Percentiles rank a stretch among this genome's conserved stretches.
Conservation (phyloP, 495 filamentous ascomycete species). For the Neurospora sp. region DNA sequence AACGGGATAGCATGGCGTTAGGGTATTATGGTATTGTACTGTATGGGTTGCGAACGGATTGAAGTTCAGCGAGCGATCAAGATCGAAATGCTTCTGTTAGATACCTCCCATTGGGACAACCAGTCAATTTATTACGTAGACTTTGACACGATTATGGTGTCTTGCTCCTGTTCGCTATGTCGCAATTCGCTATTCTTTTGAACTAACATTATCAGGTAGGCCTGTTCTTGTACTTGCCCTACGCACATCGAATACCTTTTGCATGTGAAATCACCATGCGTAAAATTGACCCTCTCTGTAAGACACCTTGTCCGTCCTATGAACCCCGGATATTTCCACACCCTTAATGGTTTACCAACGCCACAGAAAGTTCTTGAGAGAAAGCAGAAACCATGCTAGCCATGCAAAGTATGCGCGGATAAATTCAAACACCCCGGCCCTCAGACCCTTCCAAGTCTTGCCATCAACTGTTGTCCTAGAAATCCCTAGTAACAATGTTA, state of each 20-base stretch:
- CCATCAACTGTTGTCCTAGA: not conserved
- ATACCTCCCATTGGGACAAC: not conserved
- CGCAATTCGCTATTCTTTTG: not conserved
- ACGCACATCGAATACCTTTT: not conserved
- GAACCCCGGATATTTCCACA: not conserved
- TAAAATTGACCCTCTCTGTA: not conserved
- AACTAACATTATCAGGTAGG: not conserved
- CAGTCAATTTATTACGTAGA: not conserved
- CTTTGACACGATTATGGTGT: not conserved
- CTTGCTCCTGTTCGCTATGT: not conserved
- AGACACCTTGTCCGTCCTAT: not conserved
- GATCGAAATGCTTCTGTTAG: not conserved
- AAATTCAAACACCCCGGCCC: not conserved
- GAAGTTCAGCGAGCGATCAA: not conserved
- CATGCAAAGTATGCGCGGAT: constrained; percentile 2
- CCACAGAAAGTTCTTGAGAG: not conserved
- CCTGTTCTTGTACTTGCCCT: not conserved
- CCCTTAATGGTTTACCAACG: not conserved
- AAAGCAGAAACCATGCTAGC: not conserved
- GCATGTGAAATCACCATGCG: not conserved
- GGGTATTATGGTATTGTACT: not conserved
- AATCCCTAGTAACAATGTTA: not conserved
- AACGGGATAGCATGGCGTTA: constrained; percentile 9
- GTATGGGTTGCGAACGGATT: not conserved
- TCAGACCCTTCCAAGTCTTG: not conserved